These are phyloP conservation scores for Fraxinus latifolia DNA, from an alignment of 305 asterid genomes.

Conservation along the genomic window DNA sequence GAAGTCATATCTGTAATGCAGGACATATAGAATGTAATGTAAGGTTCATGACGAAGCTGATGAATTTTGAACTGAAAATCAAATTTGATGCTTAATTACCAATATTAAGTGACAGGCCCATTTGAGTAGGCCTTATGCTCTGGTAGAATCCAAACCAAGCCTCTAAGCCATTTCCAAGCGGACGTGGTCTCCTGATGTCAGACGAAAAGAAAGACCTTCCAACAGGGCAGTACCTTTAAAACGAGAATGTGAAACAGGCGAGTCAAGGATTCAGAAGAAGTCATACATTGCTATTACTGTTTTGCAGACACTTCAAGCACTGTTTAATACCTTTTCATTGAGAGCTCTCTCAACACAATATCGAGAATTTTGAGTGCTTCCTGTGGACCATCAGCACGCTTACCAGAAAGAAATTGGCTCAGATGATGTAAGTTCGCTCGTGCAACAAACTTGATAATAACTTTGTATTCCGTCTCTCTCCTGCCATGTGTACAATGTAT, in stretches of 20 bases:
- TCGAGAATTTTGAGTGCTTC: slow-evolving; percentile 95
- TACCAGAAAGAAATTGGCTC: slow-evolving; percentile 89
- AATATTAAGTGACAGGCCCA: slow-evolving; percentile 96
- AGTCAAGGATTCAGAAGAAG: neutral
- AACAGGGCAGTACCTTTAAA: slow-evolving; percentile 74
- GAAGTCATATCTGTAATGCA: slow-evolving; percentile 79
- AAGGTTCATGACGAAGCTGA: neutral
- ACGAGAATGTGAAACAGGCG: neutral
- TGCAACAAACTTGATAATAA: slow-evolving; percentile 76
- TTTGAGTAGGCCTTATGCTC: slow-evolving; percentile 96
- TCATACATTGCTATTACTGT: neutral
- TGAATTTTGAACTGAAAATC: neutral
- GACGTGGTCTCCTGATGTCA: slow-evolving; percentile 72
- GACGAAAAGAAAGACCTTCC: slow-evolving; percentile 95
- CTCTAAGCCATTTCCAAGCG: slow-evolving; percentile 94
- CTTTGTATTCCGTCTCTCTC: slow-evolving; percentile 82
- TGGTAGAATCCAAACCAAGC: slow-evolving; percentile 99
- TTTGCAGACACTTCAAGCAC: neutral
- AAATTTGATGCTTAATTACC: slow-evolving; percentile 38
- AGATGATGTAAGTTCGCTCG: slow-evolving; percentile 83
- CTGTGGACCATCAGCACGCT: slow-evolving; percentile 84
- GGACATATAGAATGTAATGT: slow-evolving; percentile 19
- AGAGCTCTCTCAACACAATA: slow-evolving; percentile 87
- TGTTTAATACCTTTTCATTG: slow-evolving; percentile 59
- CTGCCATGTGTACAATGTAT: slow-evolving; percentile 38